These are phyloP conservation scores for Creolimax fragrantissima DNA, from an alignment of 78 protist species.

Conservation along the genomic window DNA sequence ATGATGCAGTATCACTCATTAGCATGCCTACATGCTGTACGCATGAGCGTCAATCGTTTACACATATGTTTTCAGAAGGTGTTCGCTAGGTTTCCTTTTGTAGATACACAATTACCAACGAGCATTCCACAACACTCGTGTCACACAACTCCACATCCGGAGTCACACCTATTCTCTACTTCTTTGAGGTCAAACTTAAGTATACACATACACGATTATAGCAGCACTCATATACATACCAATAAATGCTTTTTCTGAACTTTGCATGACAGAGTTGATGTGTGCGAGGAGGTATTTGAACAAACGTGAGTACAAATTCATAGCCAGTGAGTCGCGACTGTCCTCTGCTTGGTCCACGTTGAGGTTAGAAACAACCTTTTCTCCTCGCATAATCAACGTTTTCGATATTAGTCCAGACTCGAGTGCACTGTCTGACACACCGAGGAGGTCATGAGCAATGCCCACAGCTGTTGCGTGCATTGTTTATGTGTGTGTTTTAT, in stretches of 20 bases:
- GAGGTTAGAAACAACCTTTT: not conserved
- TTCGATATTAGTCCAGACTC: not conserved
- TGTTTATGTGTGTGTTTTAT: not conserved
- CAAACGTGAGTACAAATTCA: conserved; percentile 78
- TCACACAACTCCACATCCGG: too few species aligned
- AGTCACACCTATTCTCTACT: too few species aligned
- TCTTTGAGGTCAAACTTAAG: too few species aligned
- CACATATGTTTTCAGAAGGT: too few species aligned
- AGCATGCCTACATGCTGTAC: too few species aligned
- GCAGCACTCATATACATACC: not conserved
- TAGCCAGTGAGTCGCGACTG: conserved; percentile 74
- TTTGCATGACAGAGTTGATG: conserved; percentile 19
- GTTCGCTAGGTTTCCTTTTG: too few species aligned
- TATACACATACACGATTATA: too few species aligned
- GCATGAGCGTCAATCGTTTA: too few species aligned
- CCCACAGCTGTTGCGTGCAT: not conserved
- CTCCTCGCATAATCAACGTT: not conserved
- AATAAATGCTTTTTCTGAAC: not conserved
- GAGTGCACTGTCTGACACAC: not conserved
- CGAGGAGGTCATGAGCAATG: not conserved
- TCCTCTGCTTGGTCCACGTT: conserved; percentile 2
- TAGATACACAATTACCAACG: too few species aligned
- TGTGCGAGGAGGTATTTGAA: conserved; percentile 67
- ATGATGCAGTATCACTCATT: too few species aligned
- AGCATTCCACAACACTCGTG: too few species aligned